Evolutionary conservation across 352 stramenopile species (phyloP).

Genomic region (Globisporangium nagaii): DNA sequence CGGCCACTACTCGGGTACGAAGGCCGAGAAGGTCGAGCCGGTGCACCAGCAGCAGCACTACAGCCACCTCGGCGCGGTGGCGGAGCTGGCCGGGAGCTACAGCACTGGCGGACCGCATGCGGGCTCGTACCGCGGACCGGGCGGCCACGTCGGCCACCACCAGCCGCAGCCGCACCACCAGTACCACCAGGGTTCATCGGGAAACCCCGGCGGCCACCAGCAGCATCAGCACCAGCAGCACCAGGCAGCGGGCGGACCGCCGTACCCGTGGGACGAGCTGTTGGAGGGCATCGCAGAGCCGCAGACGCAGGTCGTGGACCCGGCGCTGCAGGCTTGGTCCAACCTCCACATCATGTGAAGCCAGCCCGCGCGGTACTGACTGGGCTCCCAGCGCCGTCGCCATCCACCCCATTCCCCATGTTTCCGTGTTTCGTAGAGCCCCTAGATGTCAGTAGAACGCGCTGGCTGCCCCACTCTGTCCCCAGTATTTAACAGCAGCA

Average conservation of each 20-base stretch:
- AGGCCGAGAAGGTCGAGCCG: constrained; percentile 6
- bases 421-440: too few relatives aligned
- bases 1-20: constrained; percentile 6
- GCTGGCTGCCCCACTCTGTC: not conserved
- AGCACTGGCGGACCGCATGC: not conserved
- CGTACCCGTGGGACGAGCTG: constrained; percentile 63
- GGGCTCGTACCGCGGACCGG: not conserved
- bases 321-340: constrained; percentile 58
- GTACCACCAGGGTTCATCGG: constrained; percentile 12
- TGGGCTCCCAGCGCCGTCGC: not conserved
- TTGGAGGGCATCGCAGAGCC: constrained; percentile 67
- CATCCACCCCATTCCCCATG: too few relatives aligned
- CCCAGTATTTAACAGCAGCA: constrained; percentile 14
- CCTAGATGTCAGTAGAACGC: constrained; percentile 3
- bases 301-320: constrained; percentile 34
- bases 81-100: not conserved
- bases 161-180: not conserved
- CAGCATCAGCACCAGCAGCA: not conserved
- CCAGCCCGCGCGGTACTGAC: not conserved
- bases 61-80: not conserved
- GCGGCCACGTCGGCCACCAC: constrained; percentile 5
- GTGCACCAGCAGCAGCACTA: constrained; percentile 5
- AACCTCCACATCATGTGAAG: constrained; percentile 71
- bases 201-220: not conserved
- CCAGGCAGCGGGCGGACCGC: not conserved